Conservation (phyloP, 352 stramenopile genomes). For the Phytophthora vignae region DNA sequence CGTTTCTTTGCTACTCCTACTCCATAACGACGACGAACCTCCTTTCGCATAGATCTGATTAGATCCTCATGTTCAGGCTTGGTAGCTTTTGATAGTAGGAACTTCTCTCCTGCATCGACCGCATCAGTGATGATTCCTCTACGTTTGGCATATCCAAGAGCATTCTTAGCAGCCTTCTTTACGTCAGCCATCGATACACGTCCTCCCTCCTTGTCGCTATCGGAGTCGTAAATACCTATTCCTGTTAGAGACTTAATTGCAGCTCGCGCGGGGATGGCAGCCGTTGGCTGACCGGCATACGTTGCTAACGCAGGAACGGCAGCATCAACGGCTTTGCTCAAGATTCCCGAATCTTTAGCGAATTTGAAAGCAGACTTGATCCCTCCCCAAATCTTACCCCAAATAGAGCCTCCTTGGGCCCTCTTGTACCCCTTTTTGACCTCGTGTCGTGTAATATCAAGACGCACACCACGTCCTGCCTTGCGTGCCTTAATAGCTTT, state of each 20-base stretch:
- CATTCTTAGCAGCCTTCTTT: slow-evolving; percentile 13
- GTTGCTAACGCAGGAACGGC: slow-evolving; percentile 13
- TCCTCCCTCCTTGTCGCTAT: slow-evolving; percentile 11
- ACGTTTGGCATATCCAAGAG: slow-evolving; percentile 21
- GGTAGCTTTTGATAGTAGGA: slow-evolving; percentile 7
- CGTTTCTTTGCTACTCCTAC: slow-evolving; percentile 10
- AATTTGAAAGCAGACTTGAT: slow-evolving; percentile 30
- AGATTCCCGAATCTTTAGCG: slow-evolving; percentile 16
- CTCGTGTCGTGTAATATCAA: slow-evolving; percentile 8
- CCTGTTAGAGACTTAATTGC: slow-evolving; percentile 17
- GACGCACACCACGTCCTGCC: slow-evolving; percentile 2
- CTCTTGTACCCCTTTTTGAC: slow-evolving; percentile 17
- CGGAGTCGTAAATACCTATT: slow-evolving; percentile 18
- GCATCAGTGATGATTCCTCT: slow-evolving; percentile 20
- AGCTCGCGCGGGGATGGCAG: slow-evolving; percentile 14
- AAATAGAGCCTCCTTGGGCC: slow-evolving; percentile 23
- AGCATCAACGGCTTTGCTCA: background rate
- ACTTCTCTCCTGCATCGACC: slow-evolving; percentile 16
- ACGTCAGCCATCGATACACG: slow-evolving; percentile 13
- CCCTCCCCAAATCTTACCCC: slow-evolving; percentile 17
- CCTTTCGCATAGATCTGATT: slow-evolving; percentile 1
- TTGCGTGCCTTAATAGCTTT: slow-evolving; percentile 15
- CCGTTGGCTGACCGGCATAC: background rate
- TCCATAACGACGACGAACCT: slow-evolving; percentile 15
- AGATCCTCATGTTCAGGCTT: slow-evolving; percentile 18